Evolutionary conservation across 768 basidiomycete genomes (phyloP), one percentile per base, ranked within the genome.

Genomic region (Rhodosporidiobolus sp.): DNA sequence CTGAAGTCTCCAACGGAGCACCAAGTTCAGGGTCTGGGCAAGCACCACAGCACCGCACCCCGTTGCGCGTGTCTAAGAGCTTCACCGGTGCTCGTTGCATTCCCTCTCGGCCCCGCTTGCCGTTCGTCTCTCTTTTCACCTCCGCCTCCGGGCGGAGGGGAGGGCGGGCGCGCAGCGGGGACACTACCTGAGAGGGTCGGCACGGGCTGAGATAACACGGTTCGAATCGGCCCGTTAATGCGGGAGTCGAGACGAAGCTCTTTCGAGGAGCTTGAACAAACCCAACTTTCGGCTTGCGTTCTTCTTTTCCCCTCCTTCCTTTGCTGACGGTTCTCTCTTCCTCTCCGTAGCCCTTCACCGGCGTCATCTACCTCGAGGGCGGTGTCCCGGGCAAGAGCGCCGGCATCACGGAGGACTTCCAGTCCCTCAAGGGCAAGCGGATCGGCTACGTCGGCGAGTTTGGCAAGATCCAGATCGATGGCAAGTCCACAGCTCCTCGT

Each of bases 381-480:
- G 78, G 78, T 20, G 70, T 74, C 38, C 45, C 65, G 38, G 75
- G 77, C 56, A 65, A 70, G 53, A 55, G 62, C 17, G 46, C 58
- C 2, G 73, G 65, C 38, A 53, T 76, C 63, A 70, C 69, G 17
- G 32, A 60, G 38, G 74, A 78, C 65, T 78, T 78, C 57, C 46
- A 19, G 24, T 63, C 65, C 22, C 74, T 78, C 57, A 66, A 69
- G 26, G 76, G 74, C 62, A 78, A 78, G 66, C 60, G 73, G 8
- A 67, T 78, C 59, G 78, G 78, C 61, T 73, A 73, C 67, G 77
- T 76, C 53, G 77, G 77, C 24, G 74, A 78, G 66, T 75, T 77
- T 14, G 74, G 77, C 58, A 71, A 70, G 46, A 28, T 67, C 55
- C 65, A 62, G 46, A 43, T 58, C 28, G n/a, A n/a, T n/a, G n/a